Evolutionary conservation across 2,329 filamentous ascomycete species (phyloP).

Genomic region (Aspergillus felis): DNA sequence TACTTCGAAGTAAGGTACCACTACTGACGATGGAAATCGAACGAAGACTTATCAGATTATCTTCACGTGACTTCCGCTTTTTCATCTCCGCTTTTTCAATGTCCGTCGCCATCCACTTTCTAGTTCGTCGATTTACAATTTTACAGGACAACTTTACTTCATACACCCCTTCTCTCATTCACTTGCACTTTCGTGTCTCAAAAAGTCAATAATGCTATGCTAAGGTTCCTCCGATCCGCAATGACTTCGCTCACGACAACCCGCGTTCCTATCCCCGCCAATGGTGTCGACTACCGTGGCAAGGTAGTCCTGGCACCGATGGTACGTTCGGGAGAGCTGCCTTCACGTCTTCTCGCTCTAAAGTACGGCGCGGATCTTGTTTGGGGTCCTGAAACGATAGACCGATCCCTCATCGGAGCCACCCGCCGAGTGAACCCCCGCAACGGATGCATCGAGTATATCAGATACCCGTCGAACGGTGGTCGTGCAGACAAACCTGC

Average conservation of each 20-base stretch:
- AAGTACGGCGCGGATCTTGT: conserved; percentile 96
- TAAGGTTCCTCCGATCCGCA: conserved; percentile 44
- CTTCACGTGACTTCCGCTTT: conserved; percentile 20
- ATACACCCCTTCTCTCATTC: background rate
- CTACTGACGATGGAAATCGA: background rate
- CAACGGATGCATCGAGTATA: conserved; percentile 81
- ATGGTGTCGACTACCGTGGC: conserved; percentile 88
- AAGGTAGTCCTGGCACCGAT: conserved; percentile 95
- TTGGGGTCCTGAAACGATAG: conserved; percentile 96
- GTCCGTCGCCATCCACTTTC: conserved; percentile 1
- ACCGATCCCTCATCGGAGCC: conserved; percentile 85
- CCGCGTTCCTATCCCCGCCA: conserved; percentile 76
- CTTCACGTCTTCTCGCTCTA: conserved; percentile 80
- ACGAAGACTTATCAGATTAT: conserved; percentile 17
- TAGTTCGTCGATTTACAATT: background rate
- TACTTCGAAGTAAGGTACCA: background rate
- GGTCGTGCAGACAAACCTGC: conserved; percentile 33
- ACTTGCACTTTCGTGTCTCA: background rate
- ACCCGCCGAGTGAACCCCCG: conserved; percentile 70
- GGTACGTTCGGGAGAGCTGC: conserved; percentile 95
- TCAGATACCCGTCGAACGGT: conserved; percentile 68
- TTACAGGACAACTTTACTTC: background rate
- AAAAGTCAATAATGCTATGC: conserved; percentile 34
- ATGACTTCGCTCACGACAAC: conserved; percentile 54
- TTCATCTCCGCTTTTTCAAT: conserved; percentile 7